phyloP scores from a whole-genome alignment of 257 asterid species.

The Scutellaria minor region DNA sequence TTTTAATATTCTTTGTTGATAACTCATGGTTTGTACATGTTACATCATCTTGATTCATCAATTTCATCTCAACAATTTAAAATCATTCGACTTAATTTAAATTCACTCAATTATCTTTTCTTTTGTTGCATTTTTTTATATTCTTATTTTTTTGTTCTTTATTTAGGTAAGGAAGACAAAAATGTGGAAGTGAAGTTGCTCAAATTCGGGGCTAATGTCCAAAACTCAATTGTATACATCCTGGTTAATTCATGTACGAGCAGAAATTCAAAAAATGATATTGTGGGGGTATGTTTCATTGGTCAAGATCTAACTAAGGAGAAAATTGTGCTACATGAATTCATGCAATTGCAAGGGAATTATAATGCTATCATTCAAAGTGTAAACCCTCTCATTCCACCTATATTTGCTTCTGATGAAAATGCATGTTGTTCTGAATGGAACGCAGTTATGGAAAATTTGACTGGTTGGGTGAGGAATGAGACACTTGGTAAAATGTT shows the following conservation, averaged over 20 bases:
- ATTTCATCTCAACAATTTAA: too few relatives aligned
- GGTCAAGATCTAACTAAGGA: slow-evolving; percentile 70
- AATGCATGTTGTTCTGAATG: slow-evolving; percentile 73
- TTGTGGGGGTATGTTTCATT: slow-evolving; percentile 67
- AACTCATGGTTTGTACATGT: too few relatives aligned
- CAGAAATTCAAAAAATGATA: slow-evolving; percentile 53
- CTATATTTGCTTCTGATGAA: slow-evolving; percentile 71
- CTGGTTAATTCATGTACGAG: slow-evolving; percentile 63
- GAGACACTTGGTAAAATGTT: slow-evolving; percentile 58
- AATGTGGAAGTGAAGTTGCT: slow-evolving; percentile 36
- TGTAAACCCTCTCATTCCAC: slow-evolving; percentile 64
- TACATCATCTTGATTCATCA: too few relatives aligned
- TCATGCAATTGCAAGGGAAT: slow-evolving; percentile 65
- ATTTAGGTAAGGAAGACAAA: slow-evolving; percentile 66
- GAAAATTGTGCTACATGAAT: slow-evolving; percentile 58
- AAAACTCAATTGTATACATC: slow-evolving; percentile 45
- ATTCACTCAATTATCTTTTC: too few relatives aligned
- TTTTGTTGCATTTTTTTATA: too few relatives aligned
- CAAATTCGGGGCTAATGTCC: slow-evolving; percentile 33
- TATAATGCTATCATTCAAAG: slow-evolving; percentile 60
- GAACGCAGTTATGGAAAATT: slow-evolving; percentile 70
- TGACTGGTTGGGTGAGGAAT: slow-evolving; percentile 62
- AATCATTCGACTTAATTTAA: too few relatives aligned
- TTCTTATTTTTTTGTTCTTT: neutral
- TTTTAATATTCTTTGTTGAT: too few relatives aligned